A percentile compares a stretch with the other conserved stretches of the same genome.
Evolutionary conservation across 2,329 filamentous ascomycete species (phyloP).

Genomic region (Ophiostoma montium): DNA sequence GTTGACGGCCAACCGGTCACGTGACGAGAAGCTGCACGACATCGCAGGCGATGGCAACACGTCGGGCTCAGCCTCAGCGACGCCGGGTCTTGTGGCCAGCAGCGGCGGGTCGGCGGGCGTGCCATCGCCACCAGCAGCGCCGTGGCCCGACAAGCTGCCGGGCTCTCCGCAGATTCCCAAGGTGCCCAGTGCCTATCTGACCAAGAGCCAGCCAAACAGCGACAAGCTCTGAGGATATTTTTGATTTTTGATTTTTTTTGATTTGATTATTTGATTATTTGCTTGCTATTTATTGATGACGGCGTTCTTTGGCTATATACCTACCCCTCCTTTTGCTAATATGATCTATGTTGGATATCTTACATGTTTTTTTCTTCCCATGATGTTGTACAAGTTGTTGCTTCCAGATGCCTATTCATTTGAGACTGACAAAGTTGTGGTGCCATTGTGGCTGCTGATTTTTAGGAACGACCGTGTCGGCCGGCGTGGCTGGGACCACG

Average conservation of each 20-base stretch:
- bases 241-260: neutral
- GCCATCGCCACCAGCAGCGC: neutral
- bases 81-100: neutral
- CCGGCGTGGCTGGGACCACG: neutral
- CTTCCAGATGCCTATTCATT: too few species aligned
- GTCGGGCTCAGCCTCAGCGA: neutral
- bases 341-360: too few species aligned
- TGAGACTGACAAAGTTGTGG: too few species aligned
- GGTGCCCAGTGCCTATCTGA: slow-evolving; percentile 16
- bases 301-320: neutral
- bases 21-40: slow-evolving; percentile 19
- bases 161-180: slow-evolving; percentile 16
- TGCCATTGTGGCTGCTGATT: neutral
- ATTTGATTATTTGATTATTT: neutral
- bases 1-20: slow-evolving; percentile 41
- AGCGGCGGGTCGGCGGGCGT: neutral
- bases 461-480: neutral
- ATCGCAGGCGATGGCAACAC: neutral
- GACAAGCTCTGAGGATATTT: slow-evolving; percentile 12
- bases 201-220: slow-evolving; percentile 10
- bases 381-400: too few species aligned
- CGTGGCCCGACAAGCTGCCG: neutral
- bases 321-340: neutral
- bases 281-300: neutral
- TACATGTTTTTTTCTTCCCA: neutral